These are phyloP conservation scores for Epichloe brachyelytri DNA, from an alignment of 2,329 filamentous ascomycete genomes.

Conservation along the genomic window DNA sequence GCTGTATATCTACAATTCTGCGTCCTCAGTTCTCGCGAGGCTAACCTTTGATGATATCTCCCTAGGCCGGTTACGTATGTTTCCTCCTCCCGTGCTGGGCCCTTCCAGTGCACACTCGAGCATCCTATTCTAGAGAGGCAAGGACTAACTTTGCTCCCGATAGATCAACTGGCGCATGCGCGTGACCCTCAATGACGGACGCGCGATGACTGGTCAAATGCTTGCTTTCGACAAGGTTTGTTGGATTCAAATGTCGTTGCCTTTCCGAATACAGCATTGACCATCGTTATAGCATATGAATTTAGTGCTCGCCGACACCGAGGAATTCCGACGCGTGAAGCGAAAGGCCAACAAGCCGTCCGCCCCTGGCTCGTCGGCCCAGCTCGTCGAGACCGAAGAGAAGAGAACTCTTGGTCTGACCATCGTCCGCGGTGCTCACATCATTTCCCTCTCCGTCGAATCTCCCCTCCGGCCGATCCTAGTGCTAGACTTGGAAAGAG, in stretches of 20 bases:
- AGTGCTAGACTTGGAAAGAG: slow-evolving; percentile 75
- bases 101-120: background rate
- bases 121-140: slow-evolving; percentile 17
- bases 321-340: slow-evolving; percentile 91
- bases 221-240: slow-evolving; percentile 91
- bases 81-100: background rate
- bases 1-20: slow-evolving; percentile 18
- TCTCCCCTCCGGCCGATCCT: slow-evolving; percentile 92
- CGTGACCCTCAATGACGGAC: slow-evolving; percentile 85
- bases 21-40: slow-evolving; percentile 33
- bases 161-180: slow-evolving; percentile 99
- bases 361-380: slow-evolving; percentile 46
- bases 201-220: slow-evolving; percentile 97
- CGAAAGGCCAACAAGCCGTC: slow-evolving; percentile 64
- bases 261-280: background rate
- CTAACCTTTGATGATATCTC: slow-evolving; percentile 40
- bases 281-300: slow-evolving; percentile 76
- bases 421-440: slow-evolving; percentile 87
- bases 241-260: slow-evolving; percentile 1
- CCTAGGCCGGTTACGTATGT: slow-evolving; percentile 61
- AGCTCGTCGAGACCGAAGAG: slow-evolving; percentile 80
- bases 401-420: slow-evolving; percentile 93
- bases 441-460: slow-evolving; percentile 90
- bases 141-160: slow-evolving; percentile 3
- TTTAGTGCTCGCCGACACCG: slow-evolving; percentile 92